Conservation (phyloP, 129 eudicot genomes). For the Rutidosis leptorrhynchoides region DNA sequence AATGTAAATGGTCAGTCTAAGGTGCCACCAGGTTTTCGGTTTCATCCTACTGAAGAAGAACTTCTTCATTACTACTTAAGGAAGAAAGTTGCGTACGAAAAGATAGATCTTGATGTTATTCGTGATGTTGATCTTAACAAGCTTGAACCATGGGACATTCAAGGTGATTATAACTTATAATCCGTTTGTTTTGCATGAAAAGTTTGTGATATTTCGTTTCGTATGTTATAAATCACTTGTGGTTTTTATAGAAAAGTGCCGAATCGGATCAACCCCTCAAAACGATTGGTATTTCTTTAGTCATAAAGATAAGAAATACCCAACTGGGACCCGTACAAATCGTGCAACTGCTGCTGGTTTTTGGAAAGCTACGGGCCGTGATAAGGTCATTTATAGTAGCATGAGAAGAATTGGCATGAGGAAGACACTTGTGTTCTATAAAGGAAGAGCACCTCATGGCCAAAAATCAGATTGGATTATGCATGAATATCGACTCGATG, state of each 20-base stretch:
- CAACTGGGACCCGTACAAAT: constrained; percentile 48
- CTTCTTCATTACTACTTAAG: constrained; percentile 50
- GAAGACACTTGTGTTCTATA: constrained; percentile 67
- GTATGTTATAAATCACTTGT: constrained; percentile 5
- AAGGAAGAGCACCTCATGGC: constrained; percentile 90
- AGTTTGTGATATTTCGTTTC: not conserved
- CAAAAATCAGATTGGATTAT: constrained; percentile 86
- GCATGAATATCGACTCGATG: constrained; percentile 81
- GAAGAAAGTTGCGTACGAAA: constrained; percentile 49
- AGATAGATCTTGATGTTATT: constrained; percentile 57
- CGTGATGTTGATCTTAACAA: constrained; percentile 63
- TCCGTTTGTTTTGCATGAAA: not conserved
- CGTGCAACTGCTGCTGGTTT: constrained; percentile 59
- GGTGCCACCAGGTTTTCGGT: constrained; percentile 61
- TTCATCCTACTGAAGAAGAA: constrained; percentile 62
- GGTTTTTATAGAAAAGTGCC: constrained; percentile 37
- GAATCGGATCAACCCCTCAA: constrained; percentile 54
- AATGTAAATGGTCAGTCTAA: constrained; percentile 55
- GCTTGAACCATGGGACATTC: constrained; percentile 67
- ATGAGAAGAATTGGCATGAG: constrained; percentile 46
- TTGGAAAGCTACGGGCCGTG: constrained; percentile 60
- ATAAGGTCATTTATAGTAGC: constrained; percentile 49
- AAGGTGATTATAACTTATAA: constrained; percentile 31
- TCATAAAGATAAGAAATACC: constrained; percentile 56
- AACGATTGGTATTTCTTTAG: constrained; percentile 56